Evolutionary conservation across 2,329 filamentous ascomycete species (phyloP), one percentile per base, ranked within the genome.

Genomic region (Neofusicoccum sp.): DNA sequence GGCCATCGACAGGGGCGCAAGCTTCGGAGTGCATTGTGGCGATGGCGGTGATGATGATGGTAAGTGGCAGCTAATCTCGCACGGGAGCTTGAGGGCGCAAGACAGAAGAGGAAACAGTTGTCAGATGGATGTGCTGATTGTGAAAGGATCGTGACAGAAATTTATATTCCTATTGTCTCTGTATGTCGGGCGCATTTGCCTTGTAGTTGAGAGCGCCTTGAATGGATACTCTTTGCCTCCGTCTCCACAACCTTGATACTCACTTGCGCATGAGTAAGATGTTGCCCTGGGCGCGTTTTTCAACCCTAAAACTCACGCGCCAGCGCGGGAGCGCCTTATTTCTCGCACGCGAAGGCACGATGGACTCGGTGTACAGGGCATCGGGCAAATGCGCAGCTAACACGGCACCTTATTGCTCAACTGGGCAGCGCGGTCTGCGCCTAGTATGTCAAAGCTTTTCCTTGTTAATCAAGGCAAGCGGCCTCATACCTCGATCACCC

Each of bases 261-360:
- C 51, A 56, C 36, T 56, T 31, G 51, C 51, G 51, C 51, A 43
- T 7, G 20, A 43, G n/a, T 36, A 43, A 38, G 36, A 38, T 43
- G 33, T 33, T 24, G 28, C 8, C 38, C 51, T n/a, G n/a, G n/a
- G n/a, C n/a, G n/a, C n/a, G n/a, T n/a, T n/a, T n/a, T n/a, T n/a
- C n/a, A 38, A 40, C 36, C 38, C 24, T 41, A 14, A 30, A 8
- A 7, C 2, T 48, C 28, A 20, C 34, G 28, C 20, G 45, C 14
- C 28, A 14, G 12, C 20, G 34, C 14, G 28, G 20, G 44, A n/a
- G 30, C 24, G n/a, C 24, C 24, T 30, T 47, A 14, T 4, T n/a
- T 14, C 24, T 30, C 43, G 31, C 3, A 4, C 16, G 24, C 6
- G 24, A 30, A 28, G 9, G 43, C 24, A 11, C 14, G n/a, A 30